A percentile compares a stretch with the other conserved stretches of the same genome.
Evolutionary conservation across 1,284 basidiomycete species (phyloP).

Genomic region (Ganoderma multipileum): DNA sequence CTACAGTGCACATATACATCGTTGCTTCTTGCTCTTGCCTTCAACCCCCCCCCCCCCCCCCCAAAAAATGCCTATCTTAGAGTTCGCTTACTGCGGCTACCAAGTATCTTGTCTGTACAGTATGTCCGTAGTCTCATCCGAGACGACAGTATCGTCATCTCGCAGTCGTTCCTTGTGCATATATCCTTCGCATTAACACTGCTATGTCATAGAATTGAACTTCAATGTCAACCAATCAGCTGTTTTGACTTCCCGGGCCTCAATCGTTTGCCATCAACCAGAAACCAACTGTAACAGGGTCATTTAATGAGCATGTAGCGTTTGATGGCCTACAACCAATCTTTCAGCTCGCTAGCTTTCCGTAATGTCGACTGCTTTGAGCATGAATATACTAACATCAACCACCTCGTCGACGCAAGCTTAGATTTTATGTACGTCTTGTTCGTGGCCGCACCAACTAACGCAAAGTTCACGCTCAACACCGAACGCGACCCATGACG

Average conservation of each 20-base stretch:
- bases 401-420: not conserved
- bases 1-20: not conserved
- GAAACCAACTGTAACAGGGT: too few relatives aligned
- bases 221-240: not conserved
- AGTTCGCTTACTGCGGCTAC: not conserved
- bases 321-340: too few relatives aligned
- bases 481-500: too few relatives aligned
- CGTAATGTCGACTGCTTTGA: too few relatives aligned
- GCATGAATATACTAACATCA: not conserved
- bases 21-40: not conserved
- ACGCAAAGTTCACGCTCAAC: too few relatives aligned
- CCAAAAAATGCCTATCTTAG: not conserved
- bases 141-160: not conserved
- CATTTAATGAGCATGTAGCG: too few relatives aligned
- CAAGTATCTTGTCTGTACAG: not conserved
- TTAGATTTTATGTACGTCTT: not conserved
- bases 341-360: too few relatives aligned
- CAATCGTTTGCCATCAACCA: too few relatives aligned
- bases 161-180: not conserved
- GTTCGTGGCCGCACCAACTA: not conserved
- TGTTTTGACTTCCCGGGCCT: not conserved
- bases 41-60: not conserved
- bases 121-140: not conserved
- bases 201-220: not conserved
- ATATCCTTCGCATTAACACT: not conserved